Evolutionary conservation across 2,329 filamentous ascomycete genomes (phyloP), one percentile per base, ranked within the genome.

Genomic region (Penicillium freii): DNA sequence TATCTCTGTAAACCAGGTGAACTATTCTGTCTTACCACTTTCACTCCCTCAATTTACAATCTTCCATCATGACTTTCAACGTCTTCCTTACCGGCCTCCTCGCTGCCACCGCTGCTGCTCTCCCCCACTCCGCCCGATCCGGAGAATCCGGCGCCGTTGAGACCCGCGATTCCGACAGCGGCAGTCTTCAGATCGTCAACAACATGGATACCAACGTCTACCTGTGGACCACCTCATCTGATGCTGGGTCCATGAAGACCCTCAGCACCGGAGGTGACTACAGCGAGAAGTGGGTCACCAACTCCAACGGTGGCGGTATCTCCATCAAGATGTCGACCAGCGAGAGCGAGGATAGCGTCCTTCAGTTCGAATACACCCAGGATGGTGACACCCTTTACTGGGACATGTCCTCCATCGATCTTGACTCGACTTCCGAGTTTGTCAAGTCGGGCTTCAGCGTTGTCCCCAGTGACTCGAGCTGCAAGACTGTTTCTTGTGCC

Each of bases 401-500:
- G 70, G 73, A 75, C 56, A 62, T 75, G 38, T 75, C 73, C 46
- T 73, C 68, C 55, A 74, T 75, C 62, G 64, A 76, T 57, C 60
- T 73, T 49, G 62, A 66, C 49, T 42, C 51, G 31, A 59, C 62
- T 46, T 73, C 73, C 23, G 63, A 66, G 8, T 75, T 76, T 60
- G 54, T 69, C 46, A 63, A 67, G 29, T 53, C 57, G 21, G 73
- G 73, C 38, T 71, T 74, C 58, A 66, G 62, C 10, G 69, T 71
- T 11, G 57, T 51, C 27, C 68, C 72, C 31, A 63, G 65, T 42
- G 68, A 73, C 53, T 40, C 56, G 27, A 63, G 57, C 61, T 76
- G 74, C 65, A 52, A 56, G 2, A 51, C 63, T 33, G 67, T 71
- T 47, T 62, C 54, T 36, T 76, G 74, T 53, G 57, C 58, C 17